Evolutionary conservation across 768 basidiomycete species (phyloP), one percentile per base, ranked within the genome.

Genomic region (Lenzites betulinus): DNA sequence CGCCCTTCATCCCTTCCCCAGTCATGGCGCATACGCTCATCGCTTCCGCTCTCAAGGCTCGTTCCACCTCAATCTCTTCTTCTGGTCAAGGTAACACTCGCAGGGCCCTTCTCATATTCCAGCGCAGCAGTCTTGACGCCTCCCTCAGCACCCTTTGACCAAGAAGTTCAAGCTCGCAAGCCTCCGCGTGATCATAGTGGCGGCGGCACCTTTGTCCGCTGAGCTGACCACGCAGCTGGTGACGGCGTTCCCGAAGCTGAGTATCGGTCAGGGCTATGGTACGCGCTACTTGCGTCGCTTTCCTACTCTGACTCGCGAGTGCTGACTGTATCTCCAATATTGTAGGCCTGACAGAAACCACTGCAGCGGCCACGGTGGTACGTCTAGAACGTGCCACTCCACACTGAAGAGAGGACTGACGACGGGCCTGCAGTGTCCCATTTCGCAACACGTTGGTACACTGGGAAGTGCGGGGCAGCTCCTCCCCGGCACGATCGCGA

Each of bases 311-410:
- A 33, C 30, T 33, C 26, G 15, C 26, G 33, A 13, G 35, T 11
- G 26, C 12, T 13, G 7, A 9, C 18, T 7, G 16, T 22, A 18
- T 13, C 36, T 6, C 7, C 16, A 18, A 1, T 6, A 39, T 33
- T 11, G 30, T 33, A 89, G 88, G 89, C 15, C 82, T 88, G 84
- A 91, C 89, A 0, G 89, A 91, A 69, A 80, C 84, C 0, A 77
- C 77, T 52, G 85, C 85, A 0, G 77, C 81, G 2, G 75, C 81
- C 12, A 69, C 77, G 20, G 79, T 86, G 76, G 83, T 80, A 71
- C 22, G 44, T 25, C 22, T 12, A 13, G 23, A 38, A 20, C 22
- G 12, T 1, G 33, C 20, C 7, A 20, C 9, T 38, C 35, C 20
- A 9, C n/a, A 7, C 9, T 20, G 7, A 33, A 33, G 30, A 33